These are phyloP conservation scores for Candida corydali DNA, from an alignment of 805 yeast genomes.

Conservation along the genomic window DNA sequence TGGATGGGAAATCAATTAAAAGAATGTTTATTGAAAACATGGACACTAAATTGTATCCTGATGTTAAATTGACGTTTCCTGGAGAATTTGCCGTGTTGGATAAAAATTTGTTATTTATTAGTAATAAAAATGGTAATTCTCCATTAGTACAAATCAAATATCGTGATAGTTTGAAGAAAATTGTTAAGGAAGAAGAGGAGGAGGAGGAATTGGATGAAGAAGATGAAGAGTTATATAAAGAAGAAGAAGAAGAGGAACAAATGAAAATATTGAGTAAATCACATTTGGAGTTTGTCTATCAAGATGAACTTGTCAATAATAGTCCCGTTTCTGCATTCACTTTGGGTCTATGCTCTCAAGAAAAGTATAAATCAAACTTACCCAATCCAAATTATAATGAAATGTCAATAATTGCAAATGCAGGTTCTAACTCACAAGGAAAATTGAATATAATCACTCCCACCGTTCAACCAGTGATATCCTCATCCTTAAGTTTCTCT, in stretches of 20 bases:
- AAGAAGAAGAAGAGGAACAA: conserved; percentile 29
- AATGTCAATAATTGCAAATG: conserved; percentile 61
- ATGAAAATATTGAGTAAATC: conserved; percentile 14
- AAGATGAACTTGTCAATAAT: conserved; percentile 55
- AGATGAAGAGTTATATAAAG: conserved; percentile 36
- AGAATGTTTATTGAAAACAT: conserved; percentile 29
- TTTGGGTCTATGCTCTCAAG: conserved; percentile 55
- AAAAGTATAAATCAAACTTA: conserved; percentile 53
- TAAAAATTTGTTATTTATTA: conserved; percentile 28
- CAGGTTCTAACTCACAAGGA: conserved; percentile 58
- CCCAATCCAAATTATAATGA: conserved; percentile 67
- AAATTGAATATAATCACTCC: conserved; percentile 62
- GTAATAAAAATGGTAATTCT: conserved; percentile 42
- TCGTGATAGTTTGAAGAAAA: conserved; percentile 11
- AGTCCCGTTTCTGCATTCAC: conserved; percentile 76
- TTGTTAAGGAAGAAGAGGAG: conserved; percentile 6
- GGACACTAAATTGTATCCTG: conserved; percentile 21
- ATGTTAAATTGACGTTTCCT: conserved; percentile 35
- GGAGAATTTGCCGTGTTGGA: conserved; percentile 39
- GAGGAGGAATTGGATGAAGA: conserved; percentile 36
- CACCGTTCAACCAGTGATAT: conserved; percentile 62
- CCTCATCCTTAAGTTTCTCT: conserved; percentile 66
- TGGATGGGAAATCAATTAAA: conserved; percentile 42
- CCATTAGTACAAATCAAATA: conserved; percentile 43
- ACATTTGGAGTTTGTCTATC: conserved; percentile 33